Base-by-base conservation (phyloP, 2,329 filamentous ascomycete species). In the Colletotrichum sp. region DNA sequence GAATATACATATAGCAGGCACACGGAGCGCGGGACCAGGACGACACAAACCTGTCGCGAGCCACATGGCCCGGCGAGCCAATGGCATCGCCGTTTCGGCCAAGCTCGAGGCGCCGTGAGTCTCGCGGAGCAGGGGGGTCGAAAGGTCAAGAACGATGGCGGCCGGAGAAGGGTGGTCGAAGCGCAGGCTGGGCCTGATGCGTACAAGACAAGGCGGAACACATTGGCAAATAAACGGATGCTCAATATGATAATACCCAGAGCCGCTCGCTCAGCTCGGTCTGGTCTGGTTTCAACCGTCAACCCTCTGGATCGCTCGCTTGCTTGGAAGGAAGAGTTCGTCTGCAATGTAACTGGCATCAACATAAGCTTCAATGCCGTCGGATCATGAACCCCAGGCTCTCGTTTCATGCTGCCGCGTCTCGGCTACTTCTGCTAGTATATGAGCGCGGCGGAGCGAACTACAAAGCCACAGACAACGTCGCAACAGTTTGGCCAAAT, bases 71-170 rank as follows among this genome's bases (percentile, higher is more conserved):
- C 64, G 34, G n/a, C 32, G 70, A 64, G 36, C 72, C 72, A 72
- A 73, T 72, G 69, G 18, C 28, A 68, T 59, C 21, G 44, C 30
- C 60, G 68, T 60, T 39, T 32, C 28, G 68, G 36, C 59, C 75
- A 72, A 72, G 36, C 72, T 77, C 59, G 68, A 76, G 72, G 72
- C 72, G 72, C 68, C 75, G 34, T 30, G 62, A 76, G 68, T 64
- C 63, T 76, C 69, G 73, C 60, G 67, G 32, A 44, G 26, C 67
- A 75, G 36, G 44, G 72, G 63, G 63, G 26, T 52, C 30, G 34
- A 36, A 32, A 73, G 34, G 68, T 34, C 39, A 34, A 59, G 49
- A 68, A 36, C 64, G 44, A 69, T 52, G 49, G 71, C 64, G 34
- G 65, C 74, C 57, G 44, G 36, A 55, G 63, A 52, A 65, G 57